Percentiles rank a stretch among this genome's conserved stretches.
phyloP scores from a whole-genome alignment of 2,329 filamentous ascomycete species.

The Curvularia verruculosa region DNA sequence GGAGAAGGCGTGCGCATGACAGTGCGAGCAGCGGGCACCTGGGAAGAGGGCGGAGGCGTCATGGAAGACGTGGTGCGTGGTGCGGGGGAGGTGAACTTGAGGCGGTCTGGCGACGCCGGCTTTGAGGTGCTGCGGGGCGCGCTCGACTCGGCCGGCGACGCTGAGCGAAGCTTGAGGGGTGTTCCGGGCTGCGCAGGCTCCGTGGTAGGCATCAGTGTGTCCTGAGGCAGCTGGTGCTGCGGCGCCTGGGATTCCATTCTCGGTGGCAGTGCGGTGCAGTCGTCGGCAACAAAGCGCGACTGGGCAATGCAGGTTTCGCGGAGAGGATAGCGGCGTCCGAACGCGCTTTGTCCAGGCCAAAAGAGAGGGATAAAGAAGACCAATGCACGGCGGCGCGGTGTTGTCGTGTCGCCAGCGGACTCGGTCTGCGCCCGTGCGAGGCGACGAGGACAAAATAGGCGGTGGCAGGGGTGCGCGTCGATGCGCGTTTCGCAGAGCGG shows the following conservation, averaged over 20 bases:
- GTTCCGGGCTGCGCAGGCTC: constrained; percentile 38
- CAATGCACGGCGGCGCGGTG: background rate
- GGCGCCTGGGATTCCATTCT: constrained; percentile 40
- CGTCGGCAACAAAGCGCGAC: constrained; percentile 32
- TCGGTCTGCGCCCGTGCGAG: constrained; percentile 7
- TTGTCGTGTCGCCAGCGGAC: constrained; percentile 1
- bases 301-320: constrained; percentile 27
- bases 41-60: constrained; percentile 69
- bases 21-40: constrained; percentile 54
- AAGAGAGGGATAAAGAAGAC: constrained; percentile 3
- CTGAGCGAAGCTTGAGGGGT: constrained; percentile 30
- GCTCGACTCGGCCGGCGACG: constrained; percentile 30
- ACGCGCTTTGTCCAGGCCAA: constrained; percentile 9
- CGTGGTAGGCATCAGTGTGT: constrained; percentile 42
- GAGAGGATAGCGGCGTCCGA: constrained; percentile 2
- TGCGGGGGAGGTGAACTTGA: constrained; percentile 48
- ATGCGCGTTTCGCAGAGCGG: constrained; percentile 24
- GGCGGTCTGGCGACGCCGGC: constrained; percentile 31
- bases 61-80: constrained; percentile 59
- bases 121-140: constrained; percentile 25
- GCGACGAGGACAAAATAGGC: constrained; percentile 19
- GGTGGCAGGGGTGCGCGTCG: constrained; percentile 27
- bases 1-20: constrained; percentile 58
- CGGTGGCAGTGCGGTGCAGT: constrained; percentile 28
- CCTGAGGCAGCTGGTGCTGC: constrained; percentile 34